These are phyloP conservation scores for Linnemannia schmuckeri DNA, from an alignment of 192 early-diverging fungal species.

Conservation along the genomic window DNA sequence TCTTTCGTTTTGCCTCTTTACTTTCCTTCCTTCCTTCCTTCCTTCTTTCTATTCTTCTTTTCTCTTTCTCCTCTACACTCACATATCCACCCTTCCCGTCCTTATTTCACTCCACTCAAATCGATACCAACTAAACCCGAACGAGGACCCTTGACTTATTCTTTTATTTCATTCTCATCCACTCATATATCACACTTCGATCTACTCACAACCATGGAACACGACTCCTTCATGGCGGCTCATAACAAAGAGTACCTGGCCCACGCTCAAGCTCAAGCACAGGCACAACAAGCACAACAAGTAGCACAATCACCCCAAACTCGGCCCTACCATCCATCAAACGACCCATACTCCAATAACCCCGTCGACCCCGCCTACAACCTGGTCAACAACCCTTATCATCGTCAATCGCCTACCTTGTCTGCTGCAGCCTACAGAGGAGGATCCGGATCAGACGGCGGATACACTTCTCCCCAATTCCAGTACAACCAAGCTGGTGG, in stretches of 20 bases:
- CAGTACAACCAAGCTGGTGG: background rate
- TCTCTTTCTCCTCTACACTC: background rate
- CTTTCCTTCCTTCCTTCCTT: background rate
- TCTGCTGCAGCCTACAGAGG: slow-evolving; percentile 6
- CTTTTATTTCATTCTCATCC: background rate
- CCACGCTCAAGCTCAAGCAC: slow-evolving; percentile 13
- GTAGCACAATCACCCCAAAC: background rate
- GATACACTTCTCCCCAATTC: background rate
- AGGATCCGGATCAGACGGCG: background rate
- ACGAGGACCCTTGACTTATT: background rate
- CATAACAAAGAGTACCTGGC: slow-evolving; percentile 24
- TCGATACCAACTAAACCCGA: background rate
- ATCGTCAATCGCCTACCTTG: slow-evolving; percentile 18
- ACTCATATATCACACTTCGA: background rate
- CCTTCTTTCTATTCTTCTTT: background rate
- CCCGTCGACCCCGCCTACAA: background rate
- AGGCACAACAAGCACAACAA: background rate
- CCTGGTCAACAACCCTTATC: background rate
- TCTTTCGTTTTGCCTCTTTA: background rate
- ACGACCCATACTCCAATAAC: background rate
- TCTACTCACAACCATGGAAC: slow-evolving; percentile 31
- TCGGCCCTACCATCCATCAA: background rate
- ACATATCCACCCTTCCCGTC: background rate
- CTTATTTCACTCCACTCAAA: background rate
- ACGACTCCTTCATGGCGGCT: slow-evolving; percentile 29